These are phyloP conservation scores for Zangia roseola DNA, from an alignment of 768 basidiomycete genomes.

Conservation along the genomic window DNA sequence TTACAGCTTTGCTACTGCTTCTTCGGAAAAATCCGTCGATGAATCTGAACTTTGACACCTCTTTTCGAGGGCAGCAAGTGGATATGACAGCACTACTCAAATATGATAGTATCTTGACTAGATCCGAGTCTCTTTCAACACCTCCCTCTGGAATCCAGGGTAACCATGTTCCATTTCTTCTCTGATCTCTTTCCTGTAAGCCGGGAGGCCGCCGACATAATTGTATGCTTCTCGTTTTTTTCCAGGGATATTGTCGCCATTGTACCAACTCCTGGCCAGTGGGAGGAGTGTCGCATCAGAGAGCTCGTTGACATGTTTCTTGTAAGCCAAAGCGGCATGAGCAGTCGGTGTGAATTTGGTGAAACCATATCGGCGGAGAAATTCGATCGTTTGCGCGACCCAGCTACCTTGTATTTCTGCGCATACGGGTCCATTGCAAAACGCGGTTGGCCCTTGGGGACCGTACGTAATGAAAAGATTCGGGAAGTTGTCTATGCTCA, in stretches of 20 bases:
- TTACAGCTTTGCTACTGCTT: no score
- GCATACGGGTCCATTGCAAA: slow-evolving; percentile 6
- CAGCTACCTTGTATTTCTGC: slow-evolving; percentile 3
- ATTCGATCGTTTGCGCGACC: slow-evolving; percentile 5
- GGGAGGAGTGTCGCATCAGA: not conserved
- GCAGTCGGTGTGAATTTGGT: slow-evolving; percentile 8
- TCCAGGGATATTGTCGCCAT: slow-evolving; percentile 8
- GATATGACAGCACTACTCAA: no score
- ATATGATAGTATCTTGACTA: no score
- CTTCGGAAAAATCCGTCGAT: no score
- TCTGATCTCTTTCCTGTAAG: slow-evolving; percentile 8
- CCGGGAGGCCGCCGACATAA: slow-evolving; percentile 3
- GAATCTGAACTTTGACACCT: no score
- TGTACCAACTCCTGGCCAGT: slow-evolving; percentile 9
- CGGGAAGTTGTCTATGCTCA: slow-evolving; percentile 7
- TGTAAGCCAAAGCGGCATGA: not conserved
- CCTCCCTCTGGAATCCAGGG: slow-evolving; percentile 8
- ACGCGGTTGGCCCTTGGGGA: slow-evolving; percentile 6
- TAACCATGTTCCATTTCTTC: slow-evolving; percentile 8
- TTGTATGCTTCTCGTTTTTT: slow-evolving; percentile 10
- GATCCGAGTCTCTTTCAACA: not conserved
- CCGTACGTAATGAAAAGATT: slow-evolving; percentile 8
- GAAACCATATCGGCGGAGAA: not conserved
- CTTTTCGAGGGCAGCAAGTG: no score
- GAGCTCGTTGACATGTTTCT: not conserved